Conservation (phyloP, 345 rosid genomes). For the Atalantia buxifolia region DNA sequence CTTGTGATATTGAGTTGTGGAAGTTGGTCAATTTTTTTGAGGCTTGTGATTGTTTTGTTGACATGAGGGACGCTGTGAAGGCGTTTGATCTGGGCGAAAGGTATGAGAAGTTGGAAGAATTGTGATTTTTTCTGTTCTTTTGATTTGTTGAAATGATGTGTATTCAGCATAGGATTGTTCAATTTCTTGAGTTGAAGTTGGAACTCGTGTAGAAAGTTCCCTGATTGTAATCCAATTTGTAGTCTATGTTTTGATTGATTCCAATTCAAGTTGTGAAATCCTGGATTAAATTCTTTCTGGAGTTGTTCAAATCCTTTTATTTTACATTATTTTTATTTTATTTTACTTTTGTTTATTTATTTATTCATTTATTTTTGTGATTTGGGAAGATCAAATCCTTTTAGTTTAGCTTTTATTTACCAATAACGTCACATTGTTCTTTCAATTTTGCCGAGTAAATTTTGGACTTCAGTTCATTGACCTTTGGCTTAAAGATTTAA, state of each 20-base stretch:
- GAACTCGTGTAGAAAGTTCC: not conserved
- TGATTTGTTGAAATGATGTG: not conserved
- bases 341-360: too few relatives aligned
- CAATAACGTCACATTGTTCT: too few relatives aligned
- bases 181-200: not conserved
- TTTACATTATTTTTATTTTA: too few relatives aligned
- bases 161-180: not conserved
- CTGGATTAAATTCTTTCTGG: not conserved
- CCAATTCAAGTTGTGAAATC: not conserved
- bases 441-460: not conserved
- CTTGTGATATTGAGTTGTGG: constrained; percentile 46
- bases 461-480: not conserved
- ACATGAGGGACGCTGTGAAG: constrained; percentile 75
- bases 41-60: constrained; percentile 47
- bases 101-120: not conserved
- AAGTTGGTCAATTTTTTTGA: constrained; percentile 55
- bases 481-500: not conserved
- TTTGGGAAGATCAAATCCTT: too few relatives aligned
- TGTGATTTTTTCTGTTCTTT: not conserved
- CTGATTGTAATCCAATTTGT: not conserved
- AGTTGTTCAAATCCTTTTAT: not conserved
- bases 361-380: too few relatives aligned
- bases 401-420: too few relatives aligned
- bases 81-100: constrained; percentile 15
- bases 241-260: not conserved